These are phyloP conservation scores for Penicillium griseofulvum DNA, from an alignment of 2,329 filamentous ascomycete species.

Conservation along the genomic window DNA sequence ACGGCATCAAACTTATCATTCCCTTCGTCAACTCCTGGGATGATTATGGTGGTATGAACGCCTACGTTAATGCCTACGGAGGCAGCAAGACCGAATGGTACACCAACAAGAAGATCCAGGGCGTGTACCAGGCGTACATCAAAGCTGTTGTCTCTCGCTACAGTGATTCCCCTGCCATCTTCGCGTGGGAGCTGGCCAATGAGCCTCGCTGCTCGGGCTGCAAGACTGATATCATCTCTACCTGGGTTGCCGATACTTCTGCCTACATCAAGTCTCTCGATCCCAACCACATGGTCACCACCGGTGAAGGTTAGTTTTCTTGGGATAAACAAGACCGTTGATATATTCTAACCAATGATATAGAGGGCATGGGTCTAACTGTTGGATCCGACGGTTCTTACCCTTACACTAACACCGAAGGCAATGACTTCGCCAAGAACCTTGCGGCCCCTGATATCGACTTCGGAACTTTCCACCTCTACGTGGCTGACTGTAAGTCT, in stretches of 20 bases:
- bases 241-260: background rate
- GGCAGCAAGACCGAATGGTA: background rate
- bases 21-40: background rate
- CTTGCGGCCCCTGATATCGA: background rate
- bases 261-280: background rate
- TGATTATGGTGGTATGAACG: background rate
- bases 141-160: background rate
- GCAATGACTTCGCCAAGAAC: background rate
- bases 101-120: background rate
- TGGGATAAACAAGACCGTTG: background rate
- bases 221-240: background rate
- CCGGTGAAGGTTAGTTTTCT: background rate
- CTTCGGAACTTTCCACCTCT: background rate
- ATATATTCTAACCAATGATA: background rate
- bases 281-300: background rate
- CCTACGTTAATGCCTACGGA: background rate
- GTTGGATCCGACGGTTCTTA: background rate
- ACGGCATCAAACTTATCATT: background rate
- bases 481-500: background rate
- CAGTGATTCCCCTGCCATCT: background rate
- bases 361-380: background rate
- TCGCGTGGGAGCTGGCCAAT: background rate
- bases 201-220: background rate
- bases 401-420: background rate
- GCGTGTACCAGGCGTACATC: background rate